A percentile compares a stretch with the other conserved stretches of the same genome.
These are phyloP conservation scores for Agaricus bisporus DNA, from an alignment of 768 basidiomycete genomes.

Conservation along the genomic window DNA sequence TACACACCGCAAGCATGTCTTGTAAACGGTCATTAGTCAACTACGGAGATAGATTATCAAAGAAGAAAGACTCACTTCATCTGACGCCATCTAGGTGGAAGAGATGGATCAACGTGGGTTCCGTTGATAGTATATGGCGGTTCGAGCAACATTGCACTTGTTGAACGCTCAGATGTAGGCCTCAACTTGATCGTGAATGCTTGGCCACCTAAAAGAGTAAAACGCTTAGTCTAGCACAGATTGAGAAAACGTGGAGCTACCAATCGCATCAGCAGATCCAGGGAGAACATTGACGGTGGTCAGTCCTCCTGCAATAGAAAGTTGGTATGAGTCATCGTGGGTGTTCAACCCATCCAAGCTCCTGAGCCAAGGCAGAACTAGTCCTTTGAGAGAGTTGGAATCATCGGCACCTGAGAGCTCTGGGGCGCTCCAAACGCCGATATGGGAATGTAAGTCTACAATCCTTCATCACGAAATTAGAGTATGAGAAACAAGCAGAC, in stretches of 20 bases:
- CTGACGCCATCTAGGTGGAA: conserved; percentile 56
- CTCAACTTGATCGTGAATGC: conserved; percentile 81
- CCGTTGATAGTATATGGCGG: conserved; percentile 52
- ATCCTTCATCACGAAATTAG: conserved; percentile 17
- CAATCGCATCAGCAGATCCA: conserved; percentile 62
- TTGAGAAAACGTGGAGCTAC: conserved; percentile 18
- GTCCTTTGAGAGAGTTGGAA: conserved; percentile 44
- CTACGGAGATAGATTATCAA: neutral
- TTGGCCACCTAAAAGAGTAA: conserved; percentile 52
- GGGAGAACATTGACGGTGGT: conserved; percentile 72
- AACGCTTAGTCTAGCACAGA: neutral
- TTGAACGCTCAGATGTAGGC: conserved; percentile 62
- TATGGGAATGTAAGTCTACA: conserved; percentile 49
- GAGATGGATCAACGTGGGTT: conserved; percentile 29
- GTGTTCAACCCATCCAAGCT: conserved; percentile 72
- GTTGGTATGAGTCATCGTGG: conserved; percentile 60
- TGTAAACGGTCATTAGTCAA: neutral
- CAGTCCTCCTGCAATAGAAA: conserved; percentile 72
- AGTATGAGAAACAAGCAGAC: neutral
- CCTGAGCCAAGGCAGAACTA: conserved; percentile 51
- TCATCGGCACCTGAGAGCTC: conserved; percentile 34
- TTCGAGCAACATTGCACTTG: conserved; percentile 73
- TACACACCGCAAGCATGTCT: conserved; percentile 45
- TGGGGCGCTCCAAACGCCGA: conserved; percentile 31
- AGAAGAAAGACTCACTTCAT: conserved; percentile 49